Conservation (phyloP, 192 early-diverging fungal species). For the Lunasporangiospora selenospora region DNA sequence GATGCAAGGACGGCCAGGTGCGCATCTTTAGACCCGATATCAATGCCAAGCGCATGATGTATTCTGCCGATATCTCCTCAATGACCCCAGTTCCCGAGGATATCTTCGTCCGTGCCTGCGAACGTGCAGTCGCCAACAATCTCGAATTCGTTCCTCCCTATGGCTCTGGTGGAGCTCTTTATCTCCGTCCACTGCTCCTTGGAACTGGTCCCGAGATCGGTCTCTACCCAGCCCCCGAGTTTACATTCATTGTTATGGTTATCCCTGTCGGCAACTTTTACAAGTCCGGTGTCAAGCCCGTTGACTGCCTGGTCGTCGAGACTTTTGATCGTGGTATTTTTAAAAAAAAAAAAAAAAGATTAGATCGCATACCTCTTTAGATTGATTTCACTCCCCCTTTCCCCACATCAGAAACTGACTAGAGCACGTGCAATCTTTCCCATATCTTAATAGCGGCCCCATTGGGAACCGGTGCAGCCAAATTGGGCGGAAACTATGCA, state of each 20-base stretch:
- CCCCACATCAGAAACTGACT: too few relatives aligned
- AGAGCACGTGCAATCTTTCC: not conserved
- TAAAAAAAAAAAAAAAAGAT: too few relatives aligned
- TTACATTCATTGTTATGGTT: slow-evolving; percentile 66
- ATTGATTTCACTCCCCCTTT: too few relatives aligned
- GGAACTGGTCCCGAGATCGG: slow-evolving; percentile 73
- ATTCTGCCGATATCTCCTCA: slow-evolving; percentile 57
- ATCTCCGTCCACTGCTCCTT: slow-evolving; percentile 75
- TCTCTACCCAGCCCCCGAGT: slow-evolving; percentile 62
- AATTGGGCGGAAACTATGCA: slow-evolving; percentile 81
- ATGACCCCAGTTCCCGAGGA: slow-evolving; percentile 69
- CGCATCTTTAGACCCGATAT: slow-evolving; percentile 75
- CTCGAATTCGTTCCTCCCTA: slow-evolving; percentile 78
- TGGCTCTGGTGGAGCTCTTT: slow-evolving; percentile 70
- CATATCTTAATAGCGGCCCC: slow-evolving; percentile 48
- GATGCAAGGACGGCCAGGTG: slow-evolving; percentile 69
- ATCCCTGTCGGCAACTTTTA: slow-evolving; percentile 77
- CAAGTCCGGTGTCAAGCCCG: slow-evolving; percentile 64
- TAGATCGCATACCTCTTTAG: too few relatives aligned
- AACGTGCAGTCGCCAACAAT: slow-evolving; percentile 64
- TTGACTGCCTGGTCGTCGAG: slow-evolving; percentile 69
- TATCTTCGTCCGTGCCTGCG: slow-evolving; percentile 67
- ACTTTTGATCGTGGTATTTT: slow-evolving; percentile 70
- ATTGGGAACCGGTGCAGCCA: slow-evolving; percentile 64
- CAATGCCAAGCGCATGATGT: slow-evolving; percentile 68